Conservation (phyloP, 2,329 filamentous ascomycete genomes). For the Talaromyces islandicus region DNA sequence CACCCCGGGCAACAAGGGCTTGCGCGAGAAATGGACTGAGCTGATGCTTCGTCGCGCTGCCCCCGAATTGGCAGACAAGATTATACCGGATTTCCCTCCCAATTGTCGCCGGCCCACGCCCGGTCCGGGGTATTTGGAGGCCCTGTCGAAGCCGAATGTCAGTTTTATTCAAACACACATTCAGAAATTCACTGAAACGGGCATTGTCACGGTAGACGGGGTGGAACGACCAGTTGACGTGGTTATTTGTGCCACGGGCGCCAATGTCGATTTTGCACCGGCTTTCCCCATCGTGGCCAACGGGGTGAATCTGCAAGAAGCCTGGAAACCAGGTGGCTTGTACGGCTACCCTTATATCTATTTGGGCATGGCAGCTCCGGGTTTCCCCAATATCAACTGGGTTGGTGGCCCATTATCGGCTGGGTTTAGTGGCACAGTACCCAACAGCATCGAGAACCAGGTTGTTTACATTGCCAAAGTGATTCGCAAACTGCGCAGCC, state of each 20-base stretch:
- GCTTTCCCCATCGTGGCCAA: slow-evolving; percentile 55
- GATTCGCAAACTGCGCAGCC: slow-evolving; percentile 59
- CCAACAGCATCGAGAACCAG: slow-evolving; percentile 61
- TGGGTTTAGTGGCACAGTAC: slow-evolving; percentile 60
- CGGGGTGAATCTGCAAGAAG: slow-evolving; percentile 48
- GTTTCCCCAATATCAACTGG: slow-evolving; percentile 63
- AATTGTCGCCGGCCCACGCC: slow-evolving; percentile 61
- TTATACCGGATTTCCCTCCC: slow-evolving; percentile 59
- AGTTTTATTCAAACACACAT: slow-evolving; percentile 55
- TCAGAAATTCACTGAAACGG: slow-evolving; percentile 51
- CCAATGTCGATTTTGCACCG: slow-evolving; percentile 54
- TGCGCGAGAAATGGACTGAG: slow-evolving; percentile 44
- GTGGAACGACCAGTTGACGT: slow-evolving; percentile 54
- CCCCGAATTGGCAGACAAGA: slow-evolving; percentile 49
- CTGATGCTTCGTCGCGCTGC: slow-evolving; percentile 53
- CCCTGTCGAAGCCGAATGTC: slow-evolving; percentile 57
- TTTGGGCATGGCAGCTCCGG: slow-evolving; percentile 56
- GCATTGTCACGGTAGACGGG: slow-evolving; percentile 57
- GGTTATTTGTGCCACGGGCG: slow-evolving; percentile 64
- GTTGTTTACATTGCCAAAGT: slow-evolving; percentile 61
- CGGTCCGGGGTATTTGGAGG: slow-evolving; percentile 62
- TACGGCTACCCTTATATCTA: slow-evolving; percentile 64
- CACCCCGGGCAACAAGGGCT: slow-evolving; percentile 44
- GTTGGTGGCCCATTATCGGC: slow-evolving; percentile 56
- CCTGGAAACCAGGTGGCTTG: slow-evolving; percentile 52